Conservation (phyloP, 441 rosid species). For the Adansonia gregorii region DNA sequence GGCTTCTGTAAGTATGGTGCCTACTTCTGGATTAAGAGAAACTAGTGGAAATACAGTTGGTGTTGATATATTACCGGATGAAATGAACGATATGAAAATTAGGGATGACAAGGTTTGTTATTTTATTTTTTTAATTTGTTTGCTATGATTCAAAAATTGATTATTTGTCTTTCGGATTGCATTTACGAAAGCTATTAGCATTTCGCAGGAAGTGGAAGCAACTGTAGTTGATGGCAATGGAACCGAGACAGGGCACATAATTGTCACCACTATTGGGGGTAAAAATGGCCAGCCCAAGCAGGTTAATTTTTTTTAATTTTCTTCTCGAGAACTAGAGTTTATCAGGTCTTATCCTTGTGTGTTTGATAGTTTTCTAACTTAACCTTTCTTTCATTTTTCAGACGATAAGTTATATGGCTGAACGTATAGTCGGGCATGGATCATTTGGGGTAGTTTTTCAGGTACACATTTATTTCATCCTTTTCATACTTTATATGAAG, state of each 20-base stretch:
- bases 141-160: background rate
- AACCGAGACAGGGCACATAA: slow-evolving; percentile 71
- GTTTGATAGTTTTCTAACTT: slow-evolving; percentile 16
- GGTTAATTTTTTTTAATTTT: slow-evolving; percentile 37
- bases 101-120: slow-evolving; percentile 76
- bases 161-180: background rate
- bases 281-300: slow-evolving; percentile 73
- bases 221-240: slow-evolving; percentile 64
- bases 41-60: slow-evolving; percentile 51
- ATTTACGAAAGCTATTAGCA: slow-evolving; percentile 25
- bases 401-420: slow-evolving; percentile 86
- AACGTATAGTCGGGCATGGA: slow-evolving; percentile 74
- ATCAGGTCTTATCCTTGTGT: background rate
- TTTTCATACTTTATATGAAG: background rate
- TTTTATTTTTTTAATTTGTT: background rate
- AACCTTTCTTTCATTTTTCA: slow-evolving; percentile 31
- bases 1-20: slow-evolving; percentile 67
- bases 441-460: slow-evolving; percentile 79
- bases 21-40: slow-evolving; percentile 58
- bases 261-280: slow-evolving; percentile 72
- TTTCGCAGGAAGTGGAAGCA: slow-evolving; percentile 67
- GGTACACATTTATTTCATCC: slow-evolving; percentile 35
- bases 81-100: slow-evolving; percentile 92
- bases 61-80: slow-evolving; percentile 79
- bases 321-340: background rate